Evolutionary conservation across 139 green algal genomes (phyloP).

Genomic region (Coelastrella sp.): DNA sequence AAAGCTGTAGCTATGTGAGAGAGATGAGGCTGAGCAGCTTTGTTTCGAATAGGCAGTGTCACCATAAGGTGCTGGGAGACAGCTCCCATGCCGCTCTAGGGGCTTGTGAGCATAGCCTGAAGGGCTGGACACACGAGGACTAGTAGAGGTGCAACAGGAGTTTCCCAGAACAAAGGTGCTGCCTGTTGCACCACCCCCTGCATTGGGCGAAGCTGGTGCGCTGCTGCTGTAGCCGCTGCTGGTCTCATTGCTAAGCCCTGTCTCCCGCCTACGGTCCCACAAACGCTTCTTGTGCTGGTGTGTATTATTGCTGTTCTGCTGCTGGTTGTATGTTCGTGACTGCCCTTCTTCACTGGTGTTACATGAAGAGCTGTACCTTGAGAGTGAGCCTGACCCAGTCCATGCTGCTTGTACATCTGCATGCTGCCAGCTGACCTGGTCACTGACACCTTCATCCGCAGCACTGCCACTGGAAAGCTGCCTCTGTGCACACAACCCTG

Average conservation of each 20-base stretch:
- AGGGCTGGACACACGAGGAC: too few species aligned
- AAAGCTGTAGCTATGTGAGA: constrained; percentile 30
- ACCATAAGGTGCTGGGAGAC: not conserved
- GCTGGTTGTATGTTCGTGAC: constrained; percentile 13
- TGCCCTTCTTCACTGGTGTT: too few species aligned
- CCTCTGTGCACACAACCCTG: not conserved
- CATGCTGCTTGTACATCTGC: too few species aligned
- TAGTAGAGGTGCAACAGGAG: too few species aligned
- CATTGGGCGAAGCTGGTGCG: not conserved
- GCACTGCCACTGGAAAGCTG: too few species aligned
- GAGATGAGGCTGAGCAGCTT: not conserved
- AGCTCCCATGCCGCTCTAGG: not conserved
- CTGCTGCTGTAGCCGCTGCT: constrained; percentile 10
- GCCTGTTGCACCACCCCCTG: not conserved
- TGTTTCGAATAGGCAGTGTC: not conserved
- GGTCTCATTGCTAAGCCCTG: not conserved
- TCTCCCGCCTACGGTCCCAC: not conserved
- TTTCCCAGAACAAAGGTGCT: too few species aligned
- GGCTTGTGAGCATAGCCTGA: too few species aligned
- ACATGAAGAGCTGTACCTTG: not conserved
- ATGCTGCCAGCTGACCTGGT: too few species aligned
- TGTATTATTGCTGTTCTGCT: not conserved
- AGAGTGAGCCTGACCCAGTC: not conserved
- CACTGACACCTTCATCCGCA: not conserved
- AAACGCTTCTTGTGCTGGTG: not conserved